Percentiles rank a stretch among this genome's conserved stretches.
Conservation (phyloP, 164 flowering plant species). For the Saururus chinensis region DNA sequence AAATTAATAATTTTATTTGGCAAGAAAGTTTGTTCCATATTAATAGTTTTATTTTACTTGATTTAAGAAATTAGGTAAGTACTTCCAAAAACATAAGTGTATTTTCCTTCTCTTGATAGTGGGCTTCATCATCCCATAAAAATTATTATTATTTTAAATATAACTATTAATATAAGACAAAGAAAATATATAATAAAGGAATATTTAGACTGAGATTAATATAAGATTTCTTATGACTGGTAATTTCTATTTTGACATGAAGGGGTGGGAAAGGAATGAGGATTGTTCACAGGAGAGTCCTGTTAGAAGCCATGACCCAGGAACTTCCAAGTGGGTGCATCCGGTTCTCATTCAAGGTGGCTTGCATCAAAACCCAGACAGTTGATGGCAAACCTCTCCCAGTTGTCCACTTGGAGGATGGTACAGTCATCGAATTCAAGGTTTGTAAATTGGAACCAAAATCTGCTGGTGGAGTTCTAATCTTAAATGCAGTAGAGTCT, state of each 20-base stretch:
- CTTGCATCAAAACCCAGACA: slow-evolving; percentile 14
- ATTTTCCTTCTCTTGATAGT: too few relatives aligned
- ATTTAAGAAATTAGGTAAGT: too few relatives aligned
- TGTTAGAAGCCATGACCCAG: slow-evolving; percentile 25
- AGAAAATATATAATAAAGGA: too few relatives aligned
- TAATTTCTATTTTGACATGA: neutral
- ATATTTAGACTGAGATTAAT: too few relatives aligned
- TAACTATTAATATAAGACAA: too few relatives aligned
- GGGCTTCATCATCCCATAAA: too few relatives aligned
- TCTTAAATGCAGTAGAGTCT: neutral
- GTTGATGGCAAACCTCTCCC: slow-evolving; percentile 9
- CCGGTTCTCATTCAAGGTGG: slow-evolving; percentile 27
- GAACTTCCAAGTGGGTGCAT: slow-evolving; percentile 21
- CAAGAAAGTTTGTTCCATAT: neutral
- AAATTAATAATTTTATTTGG: neutral
- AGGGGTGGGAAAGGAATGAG: slow-evolving; percentile 9
- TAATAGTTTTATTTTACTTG: too few relatives aligned
- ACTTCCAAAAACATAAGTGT: too few relatives aligned
- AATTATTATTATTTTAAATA: too few relatives aligned
- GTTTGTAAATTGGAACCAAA: slow-evolving; percentile 1
- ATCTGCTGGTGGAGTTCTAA: too few relatives aligned
- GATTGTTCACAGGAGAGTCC: slow-evolving; percentile 18
- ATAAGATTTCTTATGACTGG: too few relatives aligned
- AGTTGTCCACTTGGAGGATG: slow-evolving; percentile 20
- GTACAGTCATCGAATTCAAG: slow-evolving; percentile 24